Percentiles rank a stretch among this genome's conserved stretches.
Evolutionary conservation across 768 basidiomycete species (phyloP).

Genomic region (Psilocybe cubensis): DNA sequence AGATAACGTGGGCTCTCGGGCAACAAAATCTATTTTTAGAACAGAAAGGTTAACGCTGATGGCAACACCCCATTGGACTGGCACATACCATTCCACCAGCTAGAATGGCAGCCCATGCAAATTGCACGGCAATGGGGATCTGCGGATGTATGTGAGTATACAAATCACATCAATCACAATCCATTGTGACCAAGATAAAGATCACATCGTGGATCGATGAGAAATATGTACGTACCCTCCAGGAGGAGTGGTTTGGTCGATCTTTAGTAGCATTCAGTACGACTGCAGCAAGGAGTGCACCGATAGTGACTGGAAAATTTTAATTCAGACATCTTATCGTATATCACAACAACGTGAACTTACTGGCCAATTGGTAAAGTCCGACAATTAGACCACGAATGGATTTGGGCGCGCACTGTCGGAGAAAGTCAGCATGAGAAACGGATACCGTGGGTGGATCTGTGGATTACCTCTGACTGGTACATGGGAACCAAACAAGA

Average conservation of each 20-base stretch:
- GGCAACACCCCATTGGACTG: slow-evolving; percentile 23
- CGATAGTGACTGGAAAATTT: slow-evolving; percentile 54
- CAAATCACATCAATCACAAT: neutral
- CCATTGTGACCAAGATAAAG: neutral
- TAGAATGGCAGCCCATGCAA: slow-evolving; percentile 78
- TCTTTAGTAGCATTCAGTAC: slow-evolving; percentile 68
- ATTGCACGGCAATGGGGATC: slow-evolving; percentile 77
- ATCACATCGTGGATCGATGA: neutral
- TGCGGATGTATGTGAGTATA: slow-evolving; percentile 23
- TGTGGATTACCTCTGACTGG: slow-evolving; percentile 36
- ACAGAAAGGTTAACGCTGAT: neutral
- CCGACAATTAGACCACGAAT: slow-evolving; percentile 74
- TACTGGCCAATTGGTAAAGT: slow-evolving; percentile 65
- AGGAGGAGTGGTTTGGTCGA: slow-evolving; percentile 50
- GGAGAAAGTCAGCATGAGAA: neutral
- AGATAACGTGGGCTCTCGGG: slow-evolving; percentile 63
- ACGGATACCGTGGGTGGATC: neutral
- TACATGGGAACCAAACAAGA: slow-evolving; percentile 61
- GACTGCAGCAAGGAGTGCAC: slow-evolving; percentile 69
- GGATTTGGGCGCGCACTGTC: slow-evolving; percentile 63
- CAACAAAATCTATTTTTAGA: slow-evolving; percentile 17
- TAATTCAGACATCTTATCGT: neutral
- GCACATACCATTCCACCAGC: slow-evolving; percentile 69
- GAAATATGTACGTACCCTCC: slow-evolving; percentile 21
- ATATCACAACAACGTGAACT: neutral